Evolutionary conservation across 768 basidiomycete genomes (phyloP).

Genomic region (Leccinellum luteum): DNA sequence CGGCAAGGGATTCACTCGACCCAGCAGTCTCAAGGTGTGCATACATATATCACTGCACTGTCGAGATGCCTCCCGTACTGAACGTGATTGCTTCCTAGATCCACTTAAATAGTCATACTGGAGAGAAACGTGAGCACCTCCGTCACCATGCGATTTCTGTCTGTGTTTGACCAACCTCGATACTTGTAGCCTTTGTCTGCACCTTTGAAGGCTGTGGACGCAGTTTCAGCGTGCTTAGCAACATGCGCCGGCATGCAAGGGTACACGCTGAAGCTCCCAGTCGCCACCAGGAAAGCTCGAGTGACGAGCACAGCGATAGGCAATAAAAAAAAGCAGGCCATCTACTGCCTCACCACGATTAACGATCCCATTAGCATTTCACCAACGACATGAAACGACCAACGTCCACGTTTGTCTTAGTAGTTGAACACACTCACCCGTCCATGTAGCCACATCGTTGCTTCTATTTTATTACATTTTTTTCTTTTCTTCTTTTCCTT

Average conservation of each 20-base stretch:
- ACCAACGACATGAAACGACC: slow-evolving; percentile 4
- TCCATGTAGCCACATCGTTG: slow-evolving; percentile 12
- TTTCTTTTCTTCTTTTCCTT: background rate
- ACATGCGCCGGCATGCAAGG: slow-evolving; percentile 84
- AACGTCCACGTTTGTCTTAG: slow-evolving; percentile 3
- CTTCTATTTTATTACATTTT: background rate
- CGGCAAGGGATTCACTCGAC: slow-evolving; percentile 78
- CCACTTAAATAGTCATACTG: slow-evolving; percentile 81
- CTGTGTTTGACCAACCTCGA: slow-evolving; percentile 11
- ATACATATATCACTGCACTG: slow-evolving; percentile 1
- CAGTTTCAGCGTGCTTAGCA: slow-evolving; percentile 83
- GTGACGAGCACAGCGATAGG: slow-evolving; percentile 46
- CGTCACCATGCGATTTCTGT: background rate
- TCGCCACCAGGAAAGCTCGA: slow-evolving; percentile 39
- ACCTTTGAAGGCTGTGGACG: slow-evolving; percentile 74
- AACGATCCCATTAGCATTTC: slow-evolving; percentile 7
- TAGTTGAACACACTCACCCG: background rate
- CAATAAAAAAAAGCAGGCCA: slow-evolving; percentile 26
- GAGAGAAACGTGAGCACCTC: slow-evolving; percentile 69
- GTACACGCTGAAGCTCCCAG: slow-evolving; percentile 48
- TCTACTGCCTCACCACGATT: slow-evolving; percentile 6
- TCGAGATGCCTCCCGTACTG: slow-evolving; percentile 1
- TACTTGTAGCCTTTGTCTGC: slow-evolving; percentile 63
- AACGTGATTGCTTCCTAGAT: slow-evolving; percentile 50
- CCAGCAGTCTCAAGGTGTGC: slow-evolving; percentile 75